Base-by-base conservation (phyloP, 805 yeast species). In the Clavispora fructus region DNA sequence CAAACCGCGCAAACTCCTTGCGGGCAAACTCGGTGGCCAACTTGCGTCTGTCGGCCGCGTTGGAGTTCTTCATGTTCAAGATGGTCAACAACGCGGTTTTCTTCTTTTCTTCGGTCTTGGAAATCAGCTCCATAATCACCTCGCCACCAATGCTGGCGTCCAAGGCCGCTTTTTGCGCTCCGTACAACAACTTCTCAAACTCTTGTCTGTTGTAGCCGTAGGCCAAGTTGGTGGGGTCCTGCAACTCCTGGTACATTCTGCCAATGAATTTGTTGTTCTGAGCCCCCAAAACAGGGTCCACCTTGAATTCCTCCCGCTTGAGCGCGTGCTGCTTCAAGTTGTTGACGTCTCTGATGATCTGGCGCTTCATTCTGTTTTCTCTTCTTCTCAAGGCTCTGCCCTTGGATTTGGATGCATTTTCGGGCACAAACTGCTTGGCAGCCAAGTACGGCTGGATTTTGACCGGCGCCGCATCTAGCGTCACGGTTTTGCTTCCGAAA, bases 261-360 rank as follows among this genome's bases (percentile, higher is more conserved):
- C 67, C 65, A 40, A 90, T 67, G 58, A 91, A 90, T 8, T 86
- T 82, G 48, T 82, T 82, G 43, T 77, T 68, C 6, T 79, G 66
- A 46, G 74, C 75, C 9, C 97, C 97, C 44, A 90, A 74, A 5
- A 91, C 95, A 1, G 97, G 97, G 65, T 91, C 97, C 28, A 86
- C 73, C 39, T 60, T 48, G 53, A 67, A 70, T 41, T 58, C 54
- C 17, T 62, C 58, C 42, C 64, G 64, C 43, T 58, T 61, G 45
- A 64, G 51, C 19, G 59, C 56, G 48, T 68, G 69, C 54, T 71
- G 69, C 52, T 71, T 71, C 49, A 68, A 63, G 58, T 69, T 69
- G 55, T 71, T 63, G 55, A 55, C 55, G 45, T 58, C 78, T n/a
- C 59, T 47, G 44, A 55, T 57, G 49, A 71, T 69, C 50, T 67